Evolutionary conservation across 1,139 yeast genomes (phyloP).

Genomic region (Yarrowia galli): DNA sequence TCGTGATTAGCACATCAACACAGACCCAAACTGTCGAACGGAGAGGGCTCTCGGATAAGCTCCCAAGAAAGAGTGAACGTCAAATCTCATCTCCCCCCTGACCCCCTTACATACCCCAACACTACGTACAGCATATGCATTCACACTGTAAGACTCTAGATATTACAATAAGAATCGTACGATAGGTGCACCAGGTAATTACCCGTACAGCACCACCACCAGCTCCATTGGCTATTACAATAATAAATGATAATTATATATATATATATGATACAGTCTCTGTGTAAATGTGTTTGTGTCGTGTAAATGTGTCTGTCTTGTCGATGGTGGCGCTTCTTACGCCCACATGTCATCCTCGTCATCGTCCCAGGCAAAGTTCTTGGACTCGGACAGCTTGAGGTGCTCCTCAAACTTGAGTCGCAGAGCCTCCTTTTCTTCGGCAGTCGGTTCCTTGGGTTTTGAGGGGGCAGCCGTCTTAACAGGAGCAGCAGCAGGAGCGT

Average conservation of each 20-base stretch:
- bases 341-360: constrained; percentile 31
- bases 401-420: constrained; percentile 22
- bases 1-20: no score
- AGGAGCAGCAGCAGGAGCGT: constrained; percentile 6
- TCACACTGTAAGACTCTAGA: background rate
- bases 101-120: no score
- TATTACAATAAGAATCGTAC: no score
- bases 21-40: no score
- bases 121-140: no score
- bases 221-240: background rate
- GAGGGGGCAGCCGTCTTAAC: background rate
- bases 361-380: constrained; percentile 35
- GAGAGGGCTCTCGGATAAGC: no score
- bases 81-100: no score
- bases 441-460: constrained; percentile 16
- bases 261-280: constrained; percentile 28
- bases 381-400: constrained; percentile 10
- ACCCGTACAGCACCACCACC: no score
- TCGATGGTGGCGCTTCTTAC: background rate
- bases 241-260: constrained; percentile 13
- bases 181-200: no score
- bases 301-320: background rate
- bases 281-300: background rate
- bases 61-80: no score
- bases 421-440: constrained; percentile 30